Conservation (phyloP, 208 protist species). For the Tetramitus jugosus region DNA sequence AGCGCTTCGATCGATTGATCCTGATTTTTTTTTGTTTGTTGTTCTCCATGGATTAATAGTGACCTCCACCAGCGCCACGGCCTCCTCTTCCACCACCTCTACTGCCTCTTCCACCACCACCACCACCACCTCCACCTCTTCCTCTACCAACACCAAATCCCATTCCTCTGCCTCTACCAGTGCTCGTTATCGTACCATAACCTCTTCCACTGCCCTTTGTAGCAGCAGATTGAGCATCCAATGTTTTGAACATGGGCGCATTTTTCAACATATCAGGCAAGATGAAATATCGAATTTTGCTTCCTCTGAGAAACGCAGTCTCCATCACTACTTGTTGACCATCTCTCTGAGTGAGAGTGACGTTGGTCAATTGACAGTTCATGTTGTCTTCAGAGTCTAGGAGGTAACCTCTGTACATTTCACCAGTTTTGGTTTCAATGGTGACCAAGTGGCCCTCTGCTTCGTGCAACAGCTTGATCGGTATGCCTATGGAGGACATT, state of each 20-base stretch:
- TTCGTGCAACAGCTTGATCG: slow-evolving; percentile 84
- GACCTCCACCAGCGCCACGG: not conserved
- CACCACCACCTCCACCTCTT: not conserved
- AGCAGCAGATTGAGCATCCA: slow-evolving; percentile 27
- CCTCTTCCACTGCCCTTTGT: slow-evolving; percentile 3
- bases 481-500: slow-evolving; percentile 54
- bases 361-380: slow-evolving; percentile 69
- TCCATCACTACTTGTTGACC: slow-evolving; percentile 52
- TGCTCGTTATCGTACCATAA: not conserved
- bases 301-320: slow-evolving; percentile 70
- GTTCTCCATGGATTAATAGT: too few species aligned
- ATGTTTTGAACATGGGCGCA: slow-evolving; percentile 55
- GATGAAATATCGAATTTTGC: slow-evolving; percentile 77
- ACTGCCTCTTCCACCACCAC: not conserved
- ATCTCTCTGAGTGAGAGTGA: slow-evolving; percentile 57
- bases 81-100: not conserved
- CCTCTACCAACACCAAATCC: slow-evolving; percentile 7
- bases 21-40: too few species aligned
- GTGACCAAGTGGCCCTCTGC: slow-evolving; percentile 69
- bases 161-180: not conserved
- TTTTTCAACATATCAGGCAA: slow-evolving; percentile 71
- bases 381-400: slow-evolving; percentile 75
- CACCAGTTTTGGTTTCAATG: slow-evolving; percentile 74
- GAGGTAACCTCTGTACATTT: slow-evolving; percentile 72
- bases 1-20: too few species aligned